Conservation (phyloP, 164 flowering plant genomes). For the Magnolia sinica region DNA sequence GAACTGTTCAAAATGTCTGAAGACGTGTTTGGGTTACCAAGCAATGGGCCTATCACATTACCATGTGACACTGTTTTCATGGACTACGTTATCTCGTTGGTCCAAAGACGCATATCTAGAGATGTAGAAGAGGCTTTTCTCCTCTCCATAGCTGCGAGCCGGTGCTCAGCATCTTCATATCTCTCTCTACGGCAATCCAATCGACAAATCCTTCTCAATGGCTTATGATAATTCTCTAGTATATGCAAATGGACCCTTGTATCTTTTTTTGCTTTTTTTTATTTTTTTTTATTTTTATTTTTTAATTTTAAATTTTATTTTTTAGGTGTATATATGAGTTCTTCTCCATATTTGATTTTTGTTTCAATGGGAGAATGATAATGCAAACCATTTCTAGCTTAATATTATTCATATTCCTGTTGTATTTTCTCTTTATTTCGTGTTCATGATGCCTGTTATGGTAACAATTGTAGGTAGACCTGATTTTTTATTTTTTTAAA, state of each 20-base stretch:
- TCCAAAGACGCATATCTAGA: conserved; percentile 9
- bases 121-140: conserved; percentile 18
- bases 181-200: background rate
- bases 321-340: background rate
- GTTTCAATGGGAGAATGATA: background rate
- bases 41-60: conserved; percentile 19
- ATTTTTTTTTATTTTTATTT: too few relatives aligned
- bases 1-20: conserved; percentile 25
- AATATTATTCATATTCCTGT: background rate
- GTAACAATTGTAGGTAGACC: too few relatives aligned
- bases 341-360: background rate
- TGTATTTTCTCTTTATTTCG: too few relatives aligned
- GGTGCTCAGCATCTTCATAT: conserved; percentile 9
- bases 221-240: conserved; percentile 1
- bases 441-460: too few relatives aligned
- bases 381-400: background rate
- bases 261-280: too few relatives aligned
- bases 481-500: too few relatives aligned
- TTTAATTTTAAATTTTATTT: too few relatives aligned
- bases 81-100: conserved; percentile 14
- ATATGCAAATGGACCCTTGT: too few relatives aligned
- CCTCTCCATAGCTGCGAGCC: conserved; percentile 5
- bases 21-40: conserved; percentile 28
- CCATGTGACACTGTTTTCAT: conserved; percentile 21
- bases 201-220: conserved; percentile 5